Base-by-base conservation (phyloP, 148 eudicot species). In the Rhododendron ovatum region DNA sequence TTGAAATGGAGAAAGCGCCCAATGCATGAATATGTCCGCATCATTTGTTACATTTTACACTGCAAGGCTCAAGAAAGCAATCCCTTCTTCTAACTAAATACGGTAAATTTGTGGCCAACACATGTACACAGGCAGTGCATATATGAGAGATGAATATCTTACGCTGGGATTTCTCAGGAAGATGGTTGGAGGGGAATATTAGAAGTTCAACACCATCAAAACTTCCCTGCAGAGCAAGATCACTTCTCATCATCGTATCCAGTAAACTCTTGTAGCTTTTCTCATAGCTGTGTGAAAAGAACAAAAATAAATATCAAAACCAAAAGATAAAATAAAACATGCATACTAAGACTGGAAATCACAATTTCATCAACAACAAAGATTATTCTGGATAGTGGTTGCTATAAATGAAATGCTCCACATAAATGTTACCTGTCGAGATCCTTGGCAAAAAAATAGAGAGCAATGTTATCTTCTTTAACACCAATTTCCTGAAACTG, bases 361-460 rank as follows among this genome's bases (percentile, higher is more conserved):
- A 83, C 47, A 28, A 50, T 37, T 48, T 55, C 11, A 51, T 80
- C 61, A 18, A 14, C 35, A 71, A 26, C 28, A 82, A 18, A 83
- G 24, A 51, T 83, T 82, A 75, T 37, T 75, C 48, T 6, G 79
- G 18, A 71, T 37, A 39, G 78, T 37, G 48, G 39, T 74, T 14
- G 78, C 78, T 17, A 74, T 74, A 33, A 35, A 75, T 39, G 77
- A 73, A 75, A 75, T 18, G 47, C 26, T 75, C 79, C 79, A 39
- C 39, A 28, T 2, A 85, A 48, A 22, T 71, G 26, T 53, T 85
- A 95, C 99, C 99, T 97, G 84, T 92, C 95, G 39, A 90, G 80
- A 92, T 95, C 99, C 91, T 91, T 92, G 85, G 99, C 98, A 86
- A 95, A 97, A 86, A 97, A 97, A 90, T 94, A 97, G 61, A 97